A percentile compares a stretch with the other conserved stretches of the same genome.
Evolutionary conservation across 2,329 filamentous ascomycete species (phyloP).

Genomic region (Graphilbum sp.): DNA sequence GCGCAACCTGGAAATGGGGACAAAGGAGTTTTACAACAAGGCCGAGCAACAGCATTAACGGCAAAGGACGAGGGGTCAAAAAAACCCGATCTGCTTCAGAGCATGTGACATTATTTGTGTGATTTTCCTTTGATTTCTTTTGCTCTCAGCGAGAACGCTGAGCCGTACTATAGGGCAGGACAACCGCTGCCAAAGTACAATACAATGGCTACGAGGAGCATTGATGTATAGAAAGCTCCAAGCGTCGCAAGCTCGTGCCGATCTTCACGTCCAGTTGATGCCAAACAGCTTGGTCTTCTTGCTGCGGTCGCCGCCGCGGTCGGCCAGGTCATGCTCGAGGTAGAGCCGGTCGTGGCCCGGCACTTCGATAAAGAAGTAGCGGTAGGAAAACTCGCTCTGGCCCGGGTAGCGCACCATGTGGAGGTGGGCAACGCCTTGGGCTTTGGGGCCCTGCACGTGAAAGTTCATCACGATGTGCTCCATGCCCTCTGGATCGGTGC

Average conservation of each 20-base stretch:
- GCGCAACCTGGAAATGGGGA: constrained; percentile 31
- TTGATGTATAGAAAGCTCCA: too few relatives aligned
- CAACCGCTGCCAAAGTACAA: too few relatives aligned
- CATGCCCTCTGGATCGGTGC: constrained; percentile 56
- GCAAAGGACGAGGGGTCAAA: too few relatives aligned
- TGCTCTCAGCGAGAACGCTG: too few relatives aligned
- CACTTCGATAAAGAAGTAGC: constrained; percentile 65
- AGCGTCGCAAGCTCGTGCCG: too few relatives aligned
- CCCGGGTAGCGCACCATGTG: constrained; percentile 59
- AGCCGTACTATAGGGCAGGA: too few relatives aligned
- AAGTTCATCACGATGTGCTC: constrained; percentile 79
- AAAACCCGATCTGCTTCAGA: too few relatives aligned
- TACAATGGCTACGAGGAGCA: too few relatives aligned
- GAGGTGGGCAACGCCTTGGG: constrained; percentile 56
- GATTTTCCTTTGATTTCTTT: too few relatives aligned
- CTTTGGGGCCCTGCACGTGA: constrained; percentile 64
- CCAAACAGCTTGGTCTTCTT: constrained; percentile 41
- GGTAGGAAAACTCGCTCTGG: constrained; percentile 57
- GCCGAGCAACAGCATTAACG: background rate
- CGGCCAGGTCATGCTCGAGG: constrained; percentile 42
- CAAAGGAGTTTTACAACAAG: constrained; percentile 13
- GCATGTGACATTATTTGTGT: too few relatives aligned
- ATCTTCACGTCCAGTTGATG: constrained; percentile 35
- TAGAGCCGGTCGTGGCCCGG: constrained; percentile 51
- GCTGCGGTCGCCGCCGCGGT: constrained; percentile 7